Percentiles rank a stretch among this genome's conserved stretches.
Evolutionary conservation across 2,329 filamentous ascomycete species (phyloP).

Genomic region (Clathrospora elynae): DNA sequence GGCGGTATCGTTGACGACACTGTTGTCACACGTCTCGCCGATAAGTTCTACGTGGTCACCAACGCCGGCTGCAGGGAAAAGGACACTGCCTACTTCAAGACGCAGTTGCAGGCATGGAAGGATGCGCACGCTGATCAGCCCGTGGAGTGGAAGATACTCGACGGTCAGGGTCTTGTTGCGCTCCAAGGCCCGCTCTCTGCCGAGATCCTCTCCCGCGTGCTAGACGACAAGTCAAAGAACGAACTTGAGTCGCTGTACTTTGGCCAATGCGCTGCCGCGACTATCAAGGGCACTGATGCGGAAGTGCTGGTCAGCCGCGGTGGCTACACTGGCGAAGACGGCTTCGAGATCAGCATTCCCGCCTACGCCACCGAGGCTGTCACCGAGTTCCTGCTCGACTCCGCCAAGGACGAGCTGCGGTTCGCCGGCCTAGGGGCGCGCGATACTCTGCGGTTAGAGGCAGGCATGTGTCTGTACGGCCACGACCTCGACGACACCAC

Average conservation of each 20-base stretch:
- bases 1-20: conserved; percentile 96
- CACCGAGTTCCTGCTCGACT: conserved; percentile 70
- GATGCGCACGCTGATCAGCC: conserved; percentile 49
- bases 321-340: conserved; percentile 97
- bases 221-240: conserved; percentile 58
- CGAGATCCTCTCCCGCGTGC: conserved; percentile 67
- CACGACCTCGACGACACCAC: conserved; percentile 86
- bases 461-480: conserved; percentile 99
- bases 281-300: conserved; percentile 63
- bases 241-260: conserved; percentile 71
- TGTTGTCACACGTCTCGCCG: conserved; percentile 75
- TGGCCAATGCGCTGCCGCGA: conserved; percentile 71
- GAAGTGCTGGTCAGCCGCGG: conserved; percentile 78
- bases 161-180: conserved; percentile 78
- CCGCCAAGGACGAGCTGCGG: conserved; percentile 68
- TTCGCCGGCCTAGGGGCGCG: conserved; percentile 88
- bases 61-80: conserved; percentile 93
- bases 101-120: conserved; percentile 64
- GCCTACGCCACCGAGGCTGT: conserved; percentile 67
- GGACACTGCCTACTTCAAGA: conserved; percentile 76
- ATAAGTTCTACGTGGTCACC: conserved; percentile 86
- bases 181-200: conserved; percentile 83
- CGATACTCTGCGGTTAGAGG: conserved; percentile 90
- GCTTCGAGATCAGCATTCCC: conserved; percentile 92
- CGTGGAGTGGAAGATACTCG: conserved; percentile 71